phyloP scores from a whole-genome alignment of 257 asterid genomes.

The Solanum clarkiae region DNA sequence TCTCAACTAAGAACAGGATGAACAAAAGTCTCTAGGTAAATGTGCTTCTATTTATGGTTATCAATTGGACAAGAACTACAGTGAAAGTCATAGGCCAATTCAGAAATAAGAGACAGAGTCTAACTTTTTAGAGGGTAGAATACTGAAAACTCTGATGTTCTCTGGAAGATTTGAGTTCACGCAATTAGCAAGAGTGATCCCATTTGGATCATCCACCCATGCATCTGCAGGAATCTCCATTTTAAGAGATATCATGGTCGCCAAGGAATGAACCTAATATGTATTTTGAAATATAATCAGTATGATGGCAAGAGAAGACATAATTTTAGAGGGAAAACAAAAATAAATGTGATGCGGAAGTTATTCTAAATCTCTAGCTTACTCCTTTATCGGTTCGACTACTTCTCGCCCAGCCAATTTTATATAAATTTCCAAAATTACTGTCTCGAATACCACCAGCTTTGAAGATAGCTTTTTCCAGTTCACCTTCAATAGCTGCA shows the following conservation, averaged over 20 bases:
- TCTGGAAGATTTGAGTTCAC: conserved; percentile 66
- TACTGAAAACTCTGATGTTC: conserved; percentile 72
- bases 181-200: conserved; percentile 52
- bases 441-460: conserved; percentile 93
- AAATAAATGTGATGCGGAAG: background rate
- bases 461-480: conserved; percentile 70
- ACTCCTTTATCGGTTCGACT: conserved; percentile 98
- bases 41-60: background rate
- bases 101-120: background rate
- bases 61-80: background rate
- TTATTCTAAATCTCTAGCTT: conserved; percentile 7
- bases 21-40: background rate
- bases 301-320: background rate
- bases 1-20: background rate
- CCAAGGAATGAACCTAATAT: conserved; percentile 85
- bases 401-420: conserved; percentile 93
- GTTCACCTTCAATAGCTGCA: conserved; percentile 88
- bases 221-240: conserved; percentile 90
- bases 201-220: conserved; percentile 84
- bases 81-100: background rate
- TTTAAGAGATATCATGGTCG: conserved; percentile 82
- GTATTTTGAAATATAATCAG: background rate
- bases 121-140: conserved; percentile 83
- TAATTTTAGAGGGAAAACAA: background rate
- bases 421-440: conserved; percentile 75